Evolutionary conservation across 2,329 filamentous ascomycete genomes (phyloP).

Genomic region (Arachnopeziza araneosa): DNA sequence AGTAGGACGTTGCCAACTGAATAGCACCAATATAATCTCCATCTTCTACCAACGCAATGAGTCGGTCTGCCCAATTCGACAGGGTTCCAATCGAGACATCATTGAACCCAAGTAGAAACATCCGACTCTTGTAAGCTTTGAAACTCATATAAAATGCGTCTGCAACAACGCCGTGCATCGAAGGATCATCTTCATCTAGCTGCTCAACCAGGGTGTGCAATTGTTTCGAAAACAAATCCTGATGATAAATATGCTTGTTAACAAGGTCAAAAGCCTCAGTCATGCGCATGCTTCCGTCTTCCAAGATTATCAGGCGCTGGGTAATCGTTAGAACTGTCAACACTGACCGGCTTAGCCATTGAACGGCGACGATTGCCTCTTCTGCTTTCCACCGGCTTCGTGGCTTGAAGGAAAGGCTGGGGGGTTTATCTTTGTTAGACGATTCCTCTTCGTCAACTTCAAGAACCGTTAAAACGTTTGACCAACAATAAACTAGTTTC

Average conservation of each 20-base stretch:
- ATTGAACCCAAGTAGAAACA: conserved; percentile 91
- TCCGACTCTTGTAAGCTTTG: conserved; percentile 85
- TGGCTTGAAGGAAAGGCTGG: conserved; percentile 71
- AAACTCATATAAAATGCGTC: conserved; percentile 99
- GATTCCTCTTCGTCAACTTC: conserved; percentile 72
- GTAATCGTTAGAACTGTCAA: conserved; percentile 89
- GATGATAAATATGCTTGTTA: conserved; percentile 86
- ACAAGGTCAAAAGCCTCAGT: conserved; percentile 93
- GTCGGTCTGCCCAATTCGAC: conserved; percentile 93
- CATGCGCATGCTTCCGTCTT: conserved; percentile 82
- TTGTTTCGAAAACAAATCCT: conserved; percentile 84
- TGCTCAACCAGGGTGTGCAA: conserved; percentile 81
- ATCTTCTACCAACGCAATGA: conserved; percentile 90
- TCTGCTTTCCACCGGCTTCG: conserved; percentile 89
- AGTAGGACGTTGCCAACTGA: conserved; percentile 84
- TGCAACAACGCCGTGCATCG: conserved; percentile 92
- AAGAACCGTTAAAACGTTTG: conserved; percentile 89
- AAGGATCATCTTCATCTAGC: conserved; percentile 76
- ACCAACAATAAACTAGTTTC: conserved; percentile 97
- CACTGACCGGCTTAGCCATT: conserved; percentile 94
- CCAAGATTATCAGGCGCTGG: conserved; percentile 85
- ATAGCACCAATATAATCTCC: conserved; percentile 96
- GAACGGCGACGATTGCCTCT: conserved; percentile 91
- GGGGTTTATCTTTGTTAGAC: conserved; percentile 69
- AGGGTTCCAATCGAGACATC: conserved; percentile 86